phyloP scores from a whole-genome alignment of 2,329 filamentous ascomycete species.

The Stylonectria norvegica region DNA sequence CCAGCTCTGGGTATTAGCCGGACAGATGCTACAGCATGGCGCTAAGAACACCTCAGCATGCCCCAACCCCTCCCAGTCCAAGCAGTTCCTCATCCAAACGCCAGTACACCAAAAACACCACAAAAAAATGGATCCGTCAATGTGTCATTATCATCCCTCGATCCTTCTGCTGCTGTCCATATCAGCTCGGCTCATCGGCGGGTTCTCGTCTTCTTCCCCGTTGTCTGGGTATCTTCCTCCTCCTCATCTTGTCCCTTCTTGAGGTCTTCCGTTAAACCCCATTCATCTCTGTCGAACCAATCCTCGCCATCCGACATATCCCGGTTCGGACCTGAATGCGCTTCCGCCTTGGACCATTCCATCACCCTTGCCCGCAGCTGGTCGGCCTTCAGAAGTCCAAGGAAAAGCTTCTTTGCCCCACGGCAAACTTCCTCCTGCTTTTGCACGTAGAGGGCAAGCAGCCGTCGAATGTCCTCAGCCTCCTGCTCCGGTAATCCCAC shows the following conservation, averaged over 20 bases:
- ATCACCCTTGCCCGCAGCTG: slow-evolving; percentile 68
- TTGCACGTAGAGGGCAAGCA: slow-evolving; percentile 74
- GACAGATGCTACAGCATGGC: too few relatives aligned
- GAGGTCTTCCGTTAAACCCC: slow-evolving; percentile 68
- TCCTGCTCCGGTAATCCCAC: slow-evolving; percentile 68
- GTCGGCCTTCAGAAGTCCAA: slow-evolving; percentile 69
- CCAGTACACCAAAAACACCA: slow-evolving; percentile 16
- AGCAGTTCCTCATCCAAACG: too few relatives aligned
- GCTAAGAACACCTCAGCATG: too few relatives aligned
- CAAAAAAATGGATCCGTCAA: slow-evolving; percentile 18
- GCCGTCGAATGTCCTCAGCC: slow-evolving; percentile 72
- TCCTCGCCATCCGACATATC: slow-evolving; percentile 88
- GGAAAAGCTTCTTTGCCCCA: slow-evolving; percentile 63
- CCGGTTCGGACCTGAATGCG: slow-evolving; percentile 60
- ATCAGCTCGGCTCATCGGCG: slow-evolving; percentile 39
- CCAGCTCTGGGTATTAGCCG: too few relatives aligned
- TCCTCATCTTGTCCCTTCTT: slow-evolving; percentile 82
- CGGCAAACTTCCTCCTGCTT: slow-evolving; percentile 83
- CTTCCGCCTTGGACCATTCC: slow-evolving; percentile 75
- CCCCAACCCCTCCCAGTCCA: too few relatives aligned
- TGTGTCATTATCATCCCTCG: slow-evolving; percentile 25
- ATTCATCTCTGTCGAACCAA: slow-evolving; percentile 82
- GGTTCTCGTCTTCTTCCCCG: slow-evolving; percentile 60
- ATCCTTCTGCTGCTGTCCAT: slow-evolving; percentile 3
- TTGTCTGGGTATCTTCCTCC: slow-evolving; percentile 65